Conservation (phyloP, 2,329 filamentous ascomycete genomes). For the Cladosporium sp. region DNA sequence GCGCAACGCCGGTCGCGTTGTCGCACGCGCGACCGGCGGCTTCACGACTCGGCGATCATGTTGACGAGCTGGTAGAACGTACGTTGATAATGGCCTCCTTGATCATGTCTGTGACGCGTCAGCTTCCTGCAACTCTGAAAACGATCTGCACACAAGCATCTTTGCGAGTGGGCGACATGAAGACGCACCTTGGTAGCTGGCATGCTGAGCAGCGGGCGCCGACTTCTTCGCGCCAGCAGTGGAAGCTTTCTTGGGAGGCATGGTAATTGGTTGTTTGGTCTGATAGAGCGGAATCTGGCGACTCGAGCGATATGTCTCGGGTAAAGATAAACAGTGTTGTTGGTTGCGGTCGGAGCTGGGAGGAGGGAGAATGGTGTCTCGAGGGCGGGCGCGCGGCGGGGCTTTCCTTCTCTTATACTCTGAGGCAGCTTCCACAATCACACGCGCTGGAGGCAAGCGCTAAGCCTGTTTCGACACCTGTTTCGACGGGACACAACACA, state of each 20-base stretch:
- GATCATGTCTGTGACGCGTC: conserved; percentile 56
- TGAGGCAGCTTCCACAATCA: conserved; percentile 11
- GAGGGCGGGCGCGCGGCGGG: conserved; percentile 12
- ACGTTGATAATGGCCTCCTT: conserved; percentile 66
- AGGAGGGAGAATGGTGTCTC: conserved; percentile 8
- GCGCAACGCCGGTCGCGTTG: conserved; percentile 19
- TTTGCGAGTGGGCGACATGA: conserved; percentile 38
- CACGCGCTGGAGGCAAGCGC: conserved; percentile 10
- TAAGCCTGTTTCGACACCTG: conserved; percentile 5
- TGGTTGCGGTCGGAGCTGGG: conserved; percentile 3
- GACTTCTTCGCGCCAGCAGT: conserved; percentile 54
- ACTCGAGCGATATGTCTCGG: conserved; percentile 29
- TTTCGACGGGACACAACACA: conserved; percentile 11
- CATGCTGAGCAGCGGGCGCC: conserved; percentile 49
- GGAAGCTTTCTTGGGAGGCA: conserved; percentile 59
- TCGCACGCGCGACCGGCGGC: conserved; percentile 13
- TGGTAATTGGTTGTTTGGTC: conserved; percentile 18
- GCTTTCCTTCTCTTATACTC: conserved; percentile 9
- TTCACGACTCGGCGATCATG: not conserved
- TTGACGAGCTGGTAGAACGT: conserved; percentile 25
- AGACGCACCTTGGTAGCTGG: conserved; percentile 60
- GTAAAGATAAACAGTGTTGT: conserved; percentile 10
- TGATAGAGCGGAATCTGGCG: conserved; percentile 27
- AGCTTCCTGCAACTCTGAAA: not conserved
- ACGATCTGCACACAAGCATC: not conserved